Conservation (phyloP, 352 stramenopile genomes). For the Phytophthora ramorum region DNA sequence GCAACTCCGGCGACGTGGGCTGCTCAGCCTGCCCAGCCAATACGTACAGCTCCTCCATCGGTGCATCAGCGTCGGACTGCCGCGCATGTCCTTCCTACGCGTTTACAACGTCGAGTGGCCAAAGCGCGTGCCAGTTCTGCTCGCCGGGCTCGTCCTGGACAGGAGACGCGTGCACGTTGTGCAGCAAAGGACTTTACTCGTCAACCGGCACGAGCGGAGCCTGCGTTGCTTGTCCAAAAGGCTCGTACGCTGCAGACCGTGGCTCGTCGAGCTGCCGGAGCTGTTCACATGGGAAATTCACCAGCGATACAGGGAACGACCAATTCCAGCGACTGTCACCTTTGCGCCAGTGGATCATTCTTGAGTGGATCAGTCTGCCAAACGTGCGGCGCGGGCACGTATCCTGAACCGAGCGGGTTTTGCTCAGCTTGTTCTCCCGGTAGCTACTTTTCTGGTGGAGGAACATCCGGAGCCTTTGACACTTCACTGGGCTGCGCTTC, state of each 20-base stretch:
- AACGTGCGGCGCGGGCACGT: constrained; percentile 28
- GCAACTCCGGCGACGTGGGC: constrained; percentile 32
- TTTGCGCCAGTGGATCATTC: constrained; percentile 41
- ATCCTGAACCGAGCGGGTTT: constrained; percentile 37
- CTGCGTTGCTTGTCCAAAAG: constrained; percentile 54
- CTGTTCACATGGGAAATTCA: constrained; percentile 51
- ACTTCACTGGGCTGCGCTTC: constrained; percentile 37
- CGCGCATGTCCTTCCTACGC: constrained; percentile 37
- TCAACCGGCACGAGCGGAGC: constrained; percentile 34
- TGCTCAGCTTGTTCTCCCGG: constrained; percentile 54
- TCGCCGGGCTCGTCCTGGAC: constrained; percentile 34
- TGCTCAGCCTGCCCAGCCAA: constrained; percentile 62
- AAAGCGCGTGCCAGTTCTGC: constrained; percentile 42
- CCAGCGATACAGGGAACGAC: constrained; percentile 32
- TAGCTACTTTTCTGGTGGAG: constrained; percentile 39
- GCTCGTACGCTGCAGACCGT: constrained; percentile 38
- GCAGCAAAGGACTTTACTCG: constrained; percentile 46
- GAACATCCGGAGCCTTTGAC: constrained; percentile 2
- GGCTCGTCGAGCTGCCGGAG: constrained; percentile 33
- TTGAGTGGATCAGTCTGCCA: constrained; percentile 41
- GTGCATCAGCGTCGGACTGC: constrained; percentile 35
- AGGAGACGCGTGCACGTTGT: constrained; percentile 39
- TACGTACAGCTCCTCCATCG: constrained; percentile 45
- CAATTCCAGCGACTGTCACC: constrained; percentile 36
- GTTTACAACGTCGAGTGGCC: constrained; percentile 46